These are phyloP conservation scores for Wickerhamomyces hampshirensis DNA, from an alignment of 805 yeast genomes.

Conservation along the genomic window DNA sequence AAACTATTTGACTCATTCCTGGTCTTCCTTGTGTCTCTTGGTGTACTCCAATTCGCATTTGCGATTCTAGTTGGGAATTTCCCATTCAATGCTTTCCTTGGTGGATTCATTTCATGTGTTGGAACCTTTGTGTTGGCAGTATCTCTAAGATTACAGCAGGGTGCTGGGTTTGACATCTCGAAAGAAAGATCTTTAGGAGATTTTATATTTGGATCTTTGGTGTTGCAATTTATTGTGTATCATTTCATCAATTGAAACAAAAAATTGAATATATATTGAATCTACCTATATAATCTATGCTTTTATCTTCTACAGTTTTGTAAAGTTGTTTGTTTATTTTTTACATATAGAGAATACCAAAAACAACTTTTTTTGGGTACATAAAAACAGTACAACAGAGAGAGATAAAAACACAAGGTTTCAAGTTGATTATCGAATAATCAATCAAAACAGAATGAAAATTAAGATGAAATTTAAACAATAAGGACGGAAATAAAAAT, in stretches of 20 bases:
- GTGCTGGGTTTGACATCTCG: neutral
- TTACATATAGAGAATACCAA: too few species aligned
- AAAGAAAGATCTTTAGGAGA: constrained; percentile 73
- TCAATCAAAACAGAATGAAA: too few species aligned
- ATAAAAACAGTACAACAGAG: too few species aligned
- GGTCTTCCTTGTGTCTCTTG: constrained; percentile 67
- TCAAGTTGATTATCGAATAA: too few species aligned
- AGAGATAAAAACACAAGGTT: too few species aligned
- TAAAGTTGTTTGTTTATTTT: too few species aligned
- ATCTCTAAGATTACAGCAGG: constrained; percentile 66
- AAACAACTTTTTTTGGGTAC: too few species aligned
- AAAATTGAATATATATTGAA: too few species aligned
- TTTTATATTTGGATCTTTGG: constrained; percentile 78
- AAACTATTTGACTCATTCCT: constrained; percentile 76
- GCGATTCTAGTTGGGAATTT: constrained; percentile 76
- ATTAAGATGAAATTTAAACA: too few species aligned
- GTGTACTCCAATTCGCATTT: constrained; percentile 73
- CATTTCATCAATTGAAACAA: constrained; percentile 76
- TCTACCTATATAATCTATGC: constrained; percentile 1
- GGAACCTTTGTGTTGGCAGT: constrained; percentile 93
- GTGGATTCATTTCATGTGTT: constrained; percentile 88
- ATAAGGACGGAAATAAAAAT: too few species aligned
- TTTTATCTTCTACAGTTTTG: neutral
- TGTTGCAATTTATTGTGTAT: constrained; percentile 81
- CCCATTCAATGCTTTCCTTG: constrained; percentile 96